Percentiles rank a stretch among this genome's conserved stretches.
Conservation (phyloP, 768 basidiomycete species). For the Rhizopogon roseolus region DNA sequence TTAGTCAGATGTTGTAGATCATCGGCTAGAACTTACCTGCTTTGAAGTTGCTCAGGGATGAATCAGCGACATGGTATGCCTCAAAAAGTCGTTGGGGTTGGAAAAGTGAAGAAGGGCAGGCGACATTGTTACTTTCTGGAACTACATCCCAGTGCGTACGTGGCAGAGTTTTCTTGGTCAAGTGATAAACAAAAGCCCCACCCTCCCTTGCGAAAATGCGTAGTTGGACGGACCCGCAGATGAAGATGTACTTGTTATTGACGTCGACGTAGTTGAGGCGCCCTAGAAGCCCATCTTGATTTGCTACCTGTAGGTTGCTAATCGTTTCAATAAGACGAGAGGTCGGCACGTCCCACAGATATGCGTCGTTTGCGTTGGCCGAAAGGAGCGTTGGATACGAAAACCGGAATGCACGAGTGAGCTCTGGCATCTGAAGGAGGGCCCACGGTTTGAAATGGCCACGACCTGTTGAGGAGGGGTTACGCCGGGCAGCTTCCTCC, state of each 20-base stretch:
- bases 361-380: slow-evolving; percentile 39
- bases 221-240: slow-evolving; percentile 46
- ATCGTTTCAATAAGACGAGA: slow-evolving; percentile 46
- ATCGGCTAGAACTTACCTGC: slow-evolving; percentile 18
- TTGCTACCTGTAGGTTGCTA: slow-evolving; percentile 27
- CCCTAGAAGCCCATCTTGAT: slow-evolving; percentile 17
- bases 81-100: slow-evolving; percentile 18
- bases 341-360: slow-evolving; percentile 58
- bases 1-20: neutral
- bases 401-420: slow-evolving; percentile 55
- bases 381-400: slow-evolving; percentile 63
- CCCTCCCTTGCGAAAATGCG: slow-evolving; percentile 50
- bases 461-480: slow-evolving; percentile 6
- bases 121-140: slow-evolving; percentile 4
- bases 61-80: slow-evolving; percentile 1
- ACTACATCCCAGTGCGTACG: slow-evolving; percentile 32
- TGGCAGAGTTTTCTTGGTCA: slow-evolving; percentile 31
- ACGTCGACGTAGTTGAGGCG: slow-evolving; percentile 62
- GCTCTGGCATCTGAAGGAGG: slow-evolving; percentile 42
- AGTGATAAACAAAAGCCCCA: slow-evolving; percentile 38
- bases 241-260: slow-evolving; percentile 49
- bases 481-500: slow-evolving; percentile 11
- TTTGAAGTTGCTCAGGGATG: slow-evolving; percentile 13
- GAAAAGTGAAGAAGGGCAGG: slow-evolving; percentile 8
- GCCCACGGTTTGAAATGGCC: slow-evolving; percentile 66